A percentile compares a stretch with the other conserved stretches of the same genome.
Conservation (phyloP, 202 grass and related monocot genomes). For the Zizania palustris region DNA sequence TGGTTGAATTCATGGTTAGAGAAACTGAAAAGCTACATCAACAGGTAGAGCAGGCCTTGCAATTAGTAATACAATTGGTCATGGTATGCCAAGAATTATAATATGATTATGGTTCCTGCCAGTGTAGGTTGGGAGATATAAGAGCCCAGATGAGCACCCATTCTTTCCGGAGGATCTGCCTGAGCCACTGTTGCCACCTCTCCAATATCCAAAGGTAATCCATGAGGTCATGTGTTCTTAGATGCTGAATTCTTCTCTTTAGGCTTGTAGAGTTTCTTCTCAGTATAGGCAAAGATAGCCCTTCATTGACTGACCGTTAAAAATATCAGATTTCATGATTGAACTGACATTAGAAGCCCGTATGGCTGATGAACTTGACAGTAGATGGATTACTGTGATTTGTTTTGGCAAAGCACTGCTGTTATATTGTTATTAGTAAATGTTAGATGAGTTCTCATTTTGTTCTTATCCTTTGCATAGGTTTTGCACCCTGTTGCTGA, state of each 20-base stretch:
- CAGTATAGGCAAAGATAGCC: neutral
- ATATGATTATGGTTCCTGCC: constrained; percentile 31
- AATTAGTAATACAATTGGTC: neutral
- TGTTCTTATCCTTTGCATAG: constrained; percentile 44
- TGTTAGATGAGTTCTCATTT: constrained; percentile 38
- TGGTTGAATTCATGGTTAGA: constrained; percentile 83
- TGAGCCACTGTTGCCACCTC: constrained; percentile 74
- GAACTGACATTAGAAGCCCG: neutral
- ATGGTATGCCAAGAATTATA: neutral
- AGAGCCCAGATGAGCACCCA: constrained; percentile 95
- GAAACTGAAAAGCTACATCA: constrained; percentile 91
- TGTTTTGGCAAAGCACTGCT: neutral
- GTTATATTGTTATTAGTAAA: constrained; percentile 17
- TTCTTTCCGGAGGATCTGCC: constrained; percentile 88
- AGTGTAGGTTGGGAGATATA: constrained; percentile 89
- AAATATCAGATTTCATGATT: constrained; percentile 12
- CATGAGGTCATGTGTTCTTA: constrained; percentile 2
- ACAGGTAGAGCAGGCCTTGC: constrained; percentile 46
- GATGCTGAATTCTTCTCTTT: constrained; percentile 16
- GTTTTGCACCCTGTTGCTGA: constrained; percentile 79
- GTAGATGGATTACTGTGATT: neutral
- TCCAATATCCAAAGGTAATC: constrained; percentile 77
- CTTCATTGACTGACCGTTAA: constrained; percentile 8
- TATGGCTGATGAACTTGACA: neutral
- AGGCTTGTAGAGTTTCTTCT: constrained; percentile 1